Conservation (phyloP, 208 protist genomes). For the Leishmania gerbilli region DNA sequence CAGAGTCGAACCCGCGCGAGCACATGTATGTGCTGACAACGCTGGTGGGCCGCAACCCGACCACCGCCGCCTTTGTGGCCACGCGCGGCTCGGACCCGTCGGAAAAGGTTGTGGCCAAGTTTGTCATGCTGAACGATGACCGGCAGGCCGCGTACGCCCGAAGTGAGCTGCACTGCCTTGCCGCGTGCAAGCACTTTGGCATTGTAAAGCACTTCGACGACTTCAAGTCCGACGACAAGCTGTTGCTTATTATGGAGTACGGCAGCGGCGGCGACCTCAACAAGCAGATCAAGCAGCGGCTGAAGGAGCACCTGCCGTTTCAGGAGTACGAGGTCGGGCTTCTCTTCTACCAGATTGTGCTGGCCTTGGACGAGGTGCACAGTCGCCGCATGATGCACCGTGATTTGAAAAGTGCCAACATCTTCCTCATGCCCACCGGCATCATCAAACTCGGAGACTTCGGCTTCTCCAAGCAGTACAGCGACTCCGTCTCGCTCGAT, state of each 20-base stretch:
- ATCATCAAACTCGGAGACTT: slow-evolving; percentile 93
- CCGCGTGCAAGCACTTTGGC: slow-evolving; percentile 86
- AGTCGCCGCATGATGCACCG: slow-evolving; percentile 87
- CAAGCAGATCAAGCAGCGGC: slow-evolving; percentile 85
- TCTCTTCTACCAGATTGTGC: slow-evolving; percentile 86
- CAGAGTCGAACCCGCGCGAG: slow-evolving; percentile 62
- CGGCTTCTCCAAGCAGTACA: slow-evolving; percentile 86
- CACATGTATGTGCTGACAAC: slow-evolving; percentile 86
- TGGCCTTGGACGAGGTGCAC: slow-evolving; percentile 89
- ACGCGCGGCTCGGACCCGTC: slow-evolving; percentile 62
- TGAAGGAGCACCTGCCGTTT: slow-evolving; percentile 73
- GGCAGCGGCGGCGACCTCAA: slow-evolving; percentile 87
- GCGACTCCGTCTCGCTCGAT: slow-evolving; percentile 75
- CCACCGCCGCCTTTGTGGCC: slow-evolving; percentile 84
- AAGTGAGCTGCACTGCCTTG: slow-evolving; percentile 86
- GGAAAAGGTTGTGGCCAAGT: slow-evolving; percentile 84
- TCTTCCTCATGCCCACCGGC: slow-evolving; percentile 85
- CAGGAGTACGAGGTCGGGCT: slow-evolving; percentile 86
- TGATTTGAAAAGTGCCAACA: slow-evolving; percentile 92
- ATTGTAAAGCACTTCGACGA: slow-evolving; percentile 92
- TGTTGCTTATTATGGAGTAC: slow-evolving; percentile 91
- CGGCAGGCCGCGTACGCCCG: slow-evolving; percentile 83
- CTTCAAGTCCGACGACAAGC: slow-evolving; percentile 73
- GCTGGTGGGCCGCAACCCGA: slow-evolving; percentile 83
- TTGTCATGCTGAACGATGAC: slow-evolving; percentile 85